A percentile compares a stretch with the other conserved stretches of the same genome.
These are phyloP conservation scores for Lepidium sativum DNA, from an alignment of 345 rosid genomes.

Conservation along the genomic window DNA sequence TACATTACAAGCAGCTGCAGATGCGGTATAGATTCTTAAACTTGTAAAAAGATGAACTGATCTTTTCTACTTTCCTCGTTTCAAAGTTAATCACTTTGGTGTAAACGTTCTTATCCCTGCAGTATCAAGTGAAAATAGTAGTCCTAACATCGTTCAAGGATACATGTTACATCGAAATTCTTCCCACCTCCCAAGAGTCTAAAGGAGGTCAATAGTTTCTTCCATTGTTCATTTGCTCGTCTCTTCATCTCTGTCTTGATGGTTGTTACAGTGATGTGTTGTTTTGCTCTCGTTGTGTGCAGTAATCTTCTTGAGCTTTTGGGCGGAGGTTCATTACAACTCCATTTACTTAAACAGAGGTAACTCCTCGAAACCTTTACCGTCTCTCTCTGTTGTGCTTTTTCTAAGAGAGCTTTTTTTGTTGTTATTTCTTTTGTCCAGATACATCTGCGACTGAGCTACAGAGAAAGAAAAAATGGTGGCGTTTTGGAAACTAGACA, in stretches of 20 bases:
- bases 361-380: not conserved
- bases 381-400: no score
- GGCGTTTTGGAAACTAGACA: slow-evolving; percentile 55
- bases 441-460: slow-evolving; percentile 34
- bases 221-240: not conserved
- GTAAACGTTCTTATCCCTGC: slow-evolving; percentile 1
- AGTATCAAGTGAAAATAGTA: slow-evolving; percentile 65
- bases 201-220: slow-evolving; percentile 47
- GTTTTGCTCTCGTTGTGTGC: slow-evolving; percentile 23
- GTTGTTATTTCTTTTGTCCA: not conserved
- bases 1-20: slow-evolving; percentile 78
- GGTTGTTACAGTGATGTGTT: not conserved
- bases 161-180: slow-evolving; percentile 80
- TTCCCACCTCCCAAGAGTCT: slow-evolving; percentile 52
- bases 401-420: not conserved
- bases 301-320: slow-evolving; percentile 79
- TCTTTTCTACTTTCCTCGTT: not conserved
- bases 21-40: slow-evolving; percentile 35
- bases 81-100: not conserved
- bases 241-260: not conserved
- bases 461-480: slow-evolving; percentile 65
- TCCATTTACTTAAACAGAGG: slow-evolving; percentile 68
- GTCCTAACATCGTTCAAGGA: slow-evolving; percentile 88
- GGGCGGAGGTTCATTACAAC: slow-evolving; percentile 99
- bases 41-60: not conserved